These are phyloP conservation scores for Pseudozyma thailandica DNA, from an alignment of 1,284 basidiomycete species.

Conservation along the genomic window DNA sequence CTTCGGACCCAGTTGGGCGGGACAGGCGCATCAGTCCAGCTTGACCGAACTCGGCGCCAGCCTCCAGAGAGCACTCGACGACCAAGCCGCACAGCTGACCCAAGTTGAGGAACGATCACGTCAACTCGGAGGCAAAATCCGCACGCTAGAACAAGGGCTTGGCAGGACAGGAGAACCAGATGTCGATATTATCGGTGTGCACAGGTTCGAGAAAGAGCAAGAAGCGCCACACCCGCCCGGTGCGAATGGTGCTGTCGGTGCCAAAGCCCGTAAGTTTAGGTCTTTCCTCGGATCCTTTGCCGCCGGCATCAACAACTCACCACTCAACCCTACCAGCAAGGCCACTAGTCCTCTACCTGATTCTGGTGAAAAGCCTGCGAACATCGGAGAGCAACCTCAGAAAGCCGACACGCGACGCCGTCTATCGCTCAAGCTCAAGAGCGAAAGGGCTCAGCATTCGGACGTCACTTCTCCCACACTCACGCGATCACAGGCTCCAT, in stretches of 20 bases:
- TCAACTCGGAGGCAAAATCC: slow-evolving; percentile 18
- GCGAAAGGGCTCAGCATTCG: slow-evolving; percentile 3
- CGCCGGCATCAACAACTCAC: slow-evolving; percentile 24
- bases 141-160: slow-evolving; percentile 14
- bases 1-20: slow-evolving; percentile 8
- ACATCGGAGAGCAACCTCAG: not conserved
- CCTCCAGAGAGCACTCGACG: slow-evolving; percentile 13
- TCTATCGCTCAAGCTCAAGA: slow-evolving; percentile 25
- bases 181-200: slow-evolving; percentile 14
- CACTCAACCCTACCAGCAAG: slow-evolving; percentile 17
- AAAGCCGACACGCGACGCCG: slow-evolving; percentile 9
- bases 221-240: not conserved
- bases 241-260: slow-evolving; percentile 13
- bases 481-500: slow-evolving; percentile 22
- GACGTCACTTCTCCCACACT: not conserved
- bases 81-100: slow-evolving; percentile 8
- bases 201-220: slow-evolving; percentile 18
- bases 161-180: slow-evolving; percentile 16
- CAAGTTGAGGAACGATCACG: slow-evolving; percentile 19
- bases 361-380: no score
- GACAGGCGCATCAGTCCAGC: not conserved
- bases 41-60: slow-evolving; percentile 7
- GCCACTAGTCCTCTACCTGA: slow-evolving; percentile 1
- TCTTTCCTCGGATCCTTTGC: slow-evolving; percentile 37
- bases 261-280: slow-evolving; percentile 36